Conservation (phyloP, 108 stramenopile genomes). For the Schizochytrium sp. region DNA sequence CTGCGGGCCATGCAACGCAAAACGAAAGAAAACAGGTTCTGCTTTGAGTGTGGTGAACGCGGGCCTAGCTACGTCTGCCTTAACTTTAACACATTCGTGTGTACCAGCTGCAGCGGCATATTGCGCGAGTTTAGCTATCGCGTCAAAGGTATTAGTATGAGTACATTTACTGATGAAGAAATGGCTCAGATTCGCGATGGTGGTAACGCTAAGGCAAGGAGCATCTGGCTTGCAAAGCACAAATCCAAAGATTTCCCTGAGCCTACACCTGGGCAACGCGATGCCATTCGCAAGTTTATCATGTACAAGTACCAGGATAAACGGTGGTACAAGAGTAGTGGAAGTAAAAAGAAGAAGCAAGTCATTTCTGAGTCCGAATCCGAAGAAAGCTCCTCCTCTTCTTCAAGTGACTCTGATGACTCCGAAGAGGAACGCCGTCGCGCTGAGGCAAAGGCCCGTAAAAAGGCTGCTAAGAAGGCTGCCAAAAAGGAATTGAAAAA, state of each 20-base stretch:
- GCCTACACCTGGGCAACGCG: conserved; percentile 30
- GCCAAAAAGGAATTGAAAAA: conserved; percentile 15
- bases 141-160: conserved; percentile 57
- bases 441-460: conserved; percentile 36
- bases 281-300: conserved; percentile 41
- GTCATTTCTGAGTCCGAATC: neutral
- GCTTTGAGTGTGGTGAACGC: conserved; percentile 53
- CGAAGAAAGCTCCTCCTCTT: conserved; percentile 18
- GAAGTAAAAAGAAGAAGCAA: conserved; percentile 5
- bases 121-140: conserved; percentile 53
- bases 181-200: conserved; percentile 8
- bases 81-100: conserved; percentile 28
- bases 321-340: conserved; percentile 26
- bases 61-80: conserved; percentile 24
- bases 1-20: conserved; percentile 34
- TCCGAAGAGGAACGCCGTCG: conserved; percentile 41
- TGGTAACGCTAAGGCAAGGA: conserved; percentile 8
- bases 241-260: neutral
- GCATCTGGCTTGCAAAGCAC: conserved; percentile 24
- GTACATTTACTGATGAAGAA: conserved; percentile 40
- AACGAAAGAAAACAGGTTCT: conserved; percentile 30
- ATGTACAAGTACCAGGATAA: conserved; percentile 57
- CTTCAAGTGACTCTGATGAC: conserved; percentile 18
- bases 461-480: conserved; percentile 3
- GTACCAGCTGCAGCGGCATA: conserved; percentile 50